phyloP scores from a whole-genome alignment of 1,139 yeast species.

The Hyphopichia fennica region DNA sequence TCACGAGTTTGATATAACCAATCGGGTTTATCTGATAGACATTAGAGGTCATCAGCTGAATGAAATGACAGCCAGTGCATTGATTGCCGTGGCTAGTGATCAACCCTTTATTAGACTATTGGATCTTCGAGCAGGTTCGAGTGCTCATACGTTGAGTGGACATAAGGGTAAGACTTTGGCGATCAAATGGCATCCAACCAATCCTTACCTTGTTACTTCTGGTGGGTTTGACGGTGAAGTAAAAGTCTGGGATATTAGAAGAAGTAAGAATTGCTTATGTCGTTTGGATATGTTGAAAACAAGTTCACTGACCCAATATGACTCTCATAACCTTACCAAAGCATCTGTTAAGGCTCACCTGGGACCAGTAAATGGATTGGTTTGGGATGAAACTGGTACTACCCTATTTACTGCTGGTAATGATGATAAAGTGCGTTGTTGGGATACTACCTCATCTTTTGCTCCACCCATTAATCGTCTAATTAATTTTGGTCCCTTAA shows the following conservation, averaged over 20 bases:
- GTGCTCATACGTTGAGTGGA: constrained; percentile 67
- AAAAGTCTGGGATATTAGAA: constrained; percentile 73
- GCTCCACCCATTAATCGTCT: constrained; percentile 58
- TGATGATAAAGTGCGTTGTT: constrained; percentile 73
- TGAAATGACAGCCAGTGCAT: constrained; percentile 40
- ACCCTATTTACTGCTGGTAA: constrained; percentile 65
- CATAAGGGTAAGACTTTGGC: constrained; percentile 64
- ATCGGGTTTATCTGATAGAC: constrained; percentile 56
- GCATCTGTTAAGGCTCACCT: constrained; percentile 63
- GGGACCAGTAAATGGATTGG: constrained; percentile 72
- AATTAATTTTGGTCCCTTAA: constrained; percentile 75
- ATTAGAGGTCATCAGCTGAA: constrained; percentile 28
- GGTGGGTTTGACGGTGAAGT: constrained; percentile 78
- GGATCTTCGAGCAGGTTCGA: constrained; percentile 70
- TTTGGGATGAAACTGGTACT: constrained; percentile 67
- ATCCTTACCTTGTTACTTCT: constrained; percentile 60
- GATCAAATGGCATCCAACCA: constrained; percentile 77
- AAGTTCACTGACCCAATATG: constrained; percentile 13
- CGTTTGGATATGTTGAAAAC: constrained; percentile 54
- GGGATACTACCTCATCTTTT: constrained; percentile 58
- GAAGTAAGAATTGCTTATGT: constrained; percentile 64
- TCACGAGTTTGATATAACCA: constrained; percentile 58
- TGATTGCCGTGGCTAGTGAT: constrained; percentile 71
- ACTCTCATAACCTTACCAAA: constrained; percentile 26
- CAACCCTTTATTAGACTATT: constrained; percentile 68